phyloP scores from a whole-genome alignment of 306 rosid genomes.

The Inga oerstediana region DNA sequence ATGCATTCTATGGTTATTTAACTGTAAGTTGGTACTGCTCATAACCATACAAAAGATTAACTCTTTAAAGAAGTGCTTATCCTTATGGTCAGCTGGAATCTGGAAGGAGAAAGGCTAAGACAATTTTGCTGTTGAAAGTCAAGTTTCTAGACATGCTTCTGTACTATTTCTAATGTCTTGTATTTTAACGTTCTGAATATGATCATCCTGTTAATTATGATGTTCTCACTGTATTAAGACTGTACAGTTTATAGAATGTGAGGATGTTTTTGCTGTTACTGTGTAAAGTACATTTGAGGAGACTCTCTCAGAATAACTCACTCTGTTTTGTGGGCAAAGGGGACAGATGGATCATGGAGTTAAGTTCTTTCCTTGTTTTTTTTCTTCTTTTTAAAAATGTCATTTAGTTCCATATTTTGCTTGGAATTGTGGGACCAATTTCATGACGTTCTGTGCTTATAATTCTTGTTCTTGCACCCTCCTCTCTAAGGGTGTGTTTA shows the following conservation, averaged over 20 bases:
- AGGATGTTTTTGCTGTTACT: conserved; percentile 30
- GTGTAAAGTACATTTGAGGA: conserved; percentile 22
- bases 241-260: conserved; percentile 38
- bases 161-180: conserved; percentile 39
- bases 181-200: conserved; percentile 36
- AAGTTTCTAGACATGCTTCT: conserved; percentile 24
- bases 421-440: not conserved
- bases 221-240: conserved; percentile 36
- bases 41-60: conserved; percentile 37
- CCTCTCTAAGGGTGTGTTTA: no score
- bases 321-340: conserved; percentile 2
- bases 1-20: conserved; percentile 36
- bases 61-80: conserved; percentile 30
- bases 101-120: conserved; percentile 5
- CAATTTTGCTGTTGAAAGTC: conserved; percentile 35
- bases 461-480: not conserved
- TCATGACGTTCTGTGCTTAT: not conserved
- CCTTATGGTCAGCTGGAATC: conserved; percentile 35
- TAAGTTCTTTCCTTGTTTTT: not conserved
- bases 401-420: not conserved
- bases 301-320: conserved; percentile 29
- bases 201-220: conserved; percentile 33
- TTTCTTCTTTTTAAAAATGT: not conserved
- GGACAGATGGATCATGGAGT: conserved; percentile 16
- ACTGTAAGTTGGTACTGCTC: conserved; percentile 41